A percentile compares a stretch with the other conserved stretches of the same genome.
Conservation (phyloP, 768 basidiomycete genomes). For the Mycena alexandri region DNA sequence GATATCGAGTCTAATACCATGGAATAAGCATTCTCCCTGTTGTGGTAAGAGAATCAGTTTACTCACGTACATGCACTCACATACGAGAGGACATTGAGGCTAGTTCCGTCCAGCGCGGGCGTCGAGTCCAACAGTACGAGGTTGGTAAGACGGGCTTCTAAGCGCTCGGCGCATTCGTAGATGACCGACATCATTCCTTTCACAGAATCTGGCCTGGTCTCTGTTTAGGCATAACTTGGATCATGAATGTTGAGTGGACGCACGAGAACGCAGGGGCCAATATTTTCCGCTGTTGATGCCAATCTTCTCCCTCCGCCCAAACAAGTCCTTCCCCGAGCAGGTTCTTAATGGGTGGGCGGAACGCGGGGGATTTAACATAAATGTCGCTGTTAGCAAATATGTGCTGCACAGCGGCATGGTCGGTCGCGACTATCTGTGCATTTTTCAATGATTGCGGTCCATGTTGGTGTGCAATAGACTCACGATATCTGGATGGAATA, state of each 20-base stretch:
- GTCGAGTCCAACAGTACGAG: conserved; percentile 38
- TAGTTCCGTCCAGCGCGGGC: conserved; percentile 26
- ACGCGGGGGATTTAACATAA: conserved; percentile 50
- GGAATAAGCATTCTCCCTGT: neutral
- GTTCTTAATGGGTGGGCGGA: conserved; percentile 49
- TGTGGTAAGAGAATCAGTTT: neutral
- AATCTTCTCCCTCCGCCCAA: conserved; percentile 56
- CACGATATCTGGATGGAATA: conserved; percentile 55
- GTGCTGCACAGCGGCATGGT: conserved; percentile 53
- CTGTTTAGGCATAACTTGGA: neutral
- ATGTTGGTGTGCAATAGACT: conserved; percentile 14
- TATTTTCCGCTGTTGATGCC: conserved; percentile 49
- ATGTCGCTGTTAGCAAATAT: conserved; percentile 52
- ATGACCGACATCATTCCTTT: conserved; percentile 52
- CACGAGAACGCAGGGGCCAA: conserved; percentile 53
- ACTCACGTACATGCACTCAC: conserved; percentile 42
- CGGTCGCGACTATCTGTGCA: conserved; percentile 50
- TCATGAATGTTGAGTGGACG: conserved; percentile 35
- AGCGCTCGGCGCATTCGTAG: conserved; percentile 45
- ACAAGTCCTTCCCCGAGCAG: conserved; percentile 50
- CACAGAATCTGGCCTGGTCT: conserved; percentile 46
- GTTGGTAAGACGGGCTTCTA: conserved; percentile 40
- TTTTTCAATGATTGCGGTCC: neutral
- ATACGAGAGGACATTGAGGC: conserved; percentile 41
- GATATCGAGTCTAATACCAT: conserved; percentile 42